Percentiles rank a stretch among this genome's conserved stretches.
phyloP scores from a whole-genome alignment of 805 yeast genomes.

The Scheffersomyces lignosus region DNA sequence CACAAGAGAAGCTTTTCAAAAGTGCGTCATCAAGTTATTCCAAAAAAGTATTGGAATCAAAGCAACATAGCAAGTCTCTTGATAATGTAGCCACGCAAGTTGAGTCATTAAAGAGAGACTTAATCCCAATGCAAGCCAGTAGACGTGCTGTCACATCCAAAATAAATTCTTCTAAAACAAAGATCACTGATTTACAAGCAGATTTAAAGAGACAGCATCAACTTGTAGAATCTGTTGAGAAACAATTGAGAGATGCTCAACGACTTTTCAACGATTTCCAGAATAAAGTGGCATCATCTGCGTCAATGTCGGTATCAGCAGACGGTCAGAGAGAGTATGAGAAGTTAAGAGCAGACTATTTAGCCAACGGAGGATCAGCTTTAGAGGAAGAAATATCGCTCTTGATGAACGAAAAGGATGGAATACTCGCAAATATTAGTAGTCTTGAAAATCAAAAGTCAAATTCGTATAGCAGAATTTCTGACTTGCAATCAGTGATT shows the following conservation, averaged over 20 bases:
- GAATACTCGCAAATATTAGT: slow-evolving; percentile 27
- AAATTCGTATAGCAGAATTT: slow-evolving; percentile 37
- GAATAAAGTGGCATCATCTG: slow-evolving; percentile 17
- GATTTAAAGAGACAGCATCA: slow-evolving; percentile 56
- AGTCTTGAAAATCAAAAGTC: slow-evolving; percentile 32
- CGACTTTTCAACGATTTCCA: slow-evolving; percentile 31
- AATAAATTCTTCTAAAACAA: slow-evolving; percentile 44
- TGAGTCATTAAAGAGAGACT: slow-evolving; percentile 45
- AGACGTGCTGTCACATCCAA: slow-evolving; percentile 49
- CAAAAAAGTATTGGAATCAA: slow-evolving; percentile 42
- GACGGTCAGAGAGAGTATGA: slow-evolving; percentile 61
- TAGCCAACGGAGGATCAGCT: slow-evolving; percentile 57
- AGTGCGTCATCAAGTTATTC: slow-evolving; percentile 42
- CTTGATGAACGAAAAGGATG: slow-evolving; percentile 44
- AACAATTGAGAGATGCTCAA: slow-evolving; percentile 48
- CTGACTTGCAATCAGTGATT: slow-evolving; percentile 36
- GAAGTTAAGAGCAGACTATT: slow-evolving; percentile 52
- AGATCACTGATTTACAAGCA: slow-evolving; percentile 47
- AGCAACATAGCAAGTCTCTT: slow-evolving; percentile 40
- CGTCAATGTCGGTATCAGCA: slow-evolving; percentile 37
- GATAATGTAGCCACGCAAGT: slow-evolving; percentile 35
- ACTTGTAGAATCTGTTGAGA: slow-evolving; percentile 40
- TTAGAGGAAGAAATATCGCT: slow-evolving; percentile 50
- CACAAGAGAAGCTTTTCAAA: slow-evolving; percentile 27
- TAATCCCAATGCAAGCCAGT: slow-evolving; percentile 65